These are phyloP conservation scores for Aureobasidium pullulans DNA, from an alignment of 2,329 filamentous ascomycete species.

Conservation along the genomic window DNA sequence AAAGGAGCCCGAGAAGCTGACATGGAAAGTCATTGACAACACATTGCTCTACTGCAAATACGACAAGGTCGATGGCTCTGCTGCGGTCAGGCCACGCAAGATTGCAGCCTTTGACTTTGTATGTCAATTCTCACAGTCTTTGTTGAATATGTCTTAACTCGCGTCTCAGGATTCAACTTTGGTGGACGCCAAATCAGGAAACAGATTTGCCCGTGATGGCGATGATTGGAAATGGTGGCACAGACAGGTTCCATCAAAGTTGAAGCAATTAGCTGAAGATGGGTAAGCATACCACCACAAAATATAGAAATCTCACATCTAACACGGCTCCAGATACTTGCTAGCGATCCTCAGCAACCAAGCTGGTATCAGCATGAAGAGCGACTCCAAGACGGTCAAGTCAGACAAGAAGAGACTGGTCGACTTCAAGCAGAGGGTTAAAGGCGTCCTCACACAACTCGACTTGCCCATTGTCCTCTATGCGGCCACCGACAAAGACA, in stretches of 20 bases:
- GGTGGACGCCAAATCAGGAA: slow-evolving; percentile 72
- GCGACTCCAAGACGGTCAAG: slow-evolving; percentile 63
- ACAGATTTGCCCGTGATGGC: slow-evolving; percentile 62
- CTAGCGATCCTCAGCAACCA: slow-evolving; percentile 86
- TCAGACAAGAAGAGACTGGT: slow-evolving; percentile 58
- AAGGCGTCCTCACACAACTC: slow-evolving; percentile 60
- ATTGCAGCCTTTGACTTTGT: slow-evolving; percentile 66
- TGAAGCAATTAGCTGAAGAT: slow-evolving; percentile 63
- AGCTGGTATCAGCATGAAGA: slow-evolving; percentile 68
- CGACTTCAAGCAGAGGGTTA: slow-evolving; percentile 78
- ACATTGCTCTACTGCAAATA: slow-evolving; percentile 56
- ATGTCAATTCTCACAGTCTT: slow-evolving; percentile 16
- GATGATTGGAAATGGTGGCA: slow-evolving; percentile 97
- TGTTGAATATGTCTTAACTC: background rate
- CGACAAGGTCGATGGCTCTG: slow-evolving; percentile 14
- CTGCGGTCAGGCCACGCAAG: slow-evolving; percentile 42
- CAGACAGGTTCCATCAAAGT: slow-evolving; percentile 54
- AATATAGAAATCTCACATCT: background rate
- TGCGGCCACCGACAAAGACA: slow-evolving; percentile 75
- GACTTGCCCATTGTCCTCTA: slow-evolving; percentile 74
- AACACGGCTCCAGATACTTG: slow-evolving; percentile 49
- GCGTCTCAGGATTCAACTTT: slow-evolving; percentile 72
- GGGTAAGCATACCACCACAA: slow-evolving; percentile 41
- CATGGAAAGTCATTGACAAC: slow-evolving; percentile 60
- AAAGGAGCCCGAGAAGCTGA: slow-evolving; percentile 68